A percentile compares a stretch with the other conserved stretches of the same genome.
Conservation (phyloP, 2,329 filamentous ascomycete species). For the Teratosphaeria viscida region DNA sequence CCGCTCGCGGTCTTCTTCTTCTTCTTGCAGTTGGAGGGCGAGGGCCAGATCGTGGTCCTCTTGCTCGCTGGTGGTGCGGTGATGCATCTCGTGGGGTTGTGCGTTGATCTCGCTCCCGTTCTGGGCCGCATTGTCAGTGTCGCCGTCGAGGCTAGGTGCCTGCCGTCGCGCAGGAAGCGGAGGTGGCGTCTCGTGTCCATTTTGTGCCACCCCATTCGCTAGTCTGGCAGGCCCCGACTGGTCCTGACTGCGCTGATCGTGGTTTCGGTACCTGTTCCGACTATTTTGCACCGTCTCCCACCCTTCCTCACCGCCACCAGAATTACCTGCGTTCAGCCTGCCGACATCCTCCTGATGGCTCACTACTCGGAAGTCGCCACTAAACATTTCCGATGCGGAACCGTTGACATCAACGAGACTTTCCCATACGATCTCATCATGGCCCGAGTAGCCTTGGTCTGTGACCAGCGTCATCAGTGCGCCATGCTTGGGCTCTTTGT, state of each 20-base stretch:
- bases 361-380: constrained; percentile 83
- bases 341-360: constrained; percentile 42
- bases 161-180: constrained; percentile 17
- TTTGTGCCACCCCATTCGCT: constrained; percentile 4
- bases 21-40: constrained; percentile 85
- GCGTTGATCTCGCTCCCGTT: background rate
- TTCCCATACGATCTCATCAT: constrained; percentile 94
- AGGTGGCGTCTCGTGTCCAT: background rate
- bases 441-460: constrained; percentile 77
- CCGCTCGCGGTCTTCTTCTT: constrained; percentile 74
- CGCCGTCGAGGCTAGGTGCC: background rate
- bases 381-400: constrained; percentile 70
- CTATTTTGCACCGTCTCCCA: constrained; percentile 47
- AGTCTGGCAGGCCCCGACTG: constrained; percentile 3
- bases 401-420: constrained; percentile 82
- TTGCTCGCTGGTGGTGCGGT: constrained; percentile 51
- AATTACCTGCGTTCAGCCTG: constrained; percentile 11
- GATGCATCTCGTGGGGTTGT: constrained; percentile 12
- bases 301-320: constrained; percentile 28
- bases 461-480: constrained; percentile 79
- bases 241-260: constrained; percentile 14
- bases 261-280: constrained; percentile 2
- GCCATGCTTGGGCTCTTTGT: constrained; percentile 70
- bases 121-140: background rate
- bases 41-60: constrained; percentile 77